phyloP scores from a whole-genome alignment of 2,329 filamentous ascomycete genomes.

The Claviceps humidiphila region DNA sequence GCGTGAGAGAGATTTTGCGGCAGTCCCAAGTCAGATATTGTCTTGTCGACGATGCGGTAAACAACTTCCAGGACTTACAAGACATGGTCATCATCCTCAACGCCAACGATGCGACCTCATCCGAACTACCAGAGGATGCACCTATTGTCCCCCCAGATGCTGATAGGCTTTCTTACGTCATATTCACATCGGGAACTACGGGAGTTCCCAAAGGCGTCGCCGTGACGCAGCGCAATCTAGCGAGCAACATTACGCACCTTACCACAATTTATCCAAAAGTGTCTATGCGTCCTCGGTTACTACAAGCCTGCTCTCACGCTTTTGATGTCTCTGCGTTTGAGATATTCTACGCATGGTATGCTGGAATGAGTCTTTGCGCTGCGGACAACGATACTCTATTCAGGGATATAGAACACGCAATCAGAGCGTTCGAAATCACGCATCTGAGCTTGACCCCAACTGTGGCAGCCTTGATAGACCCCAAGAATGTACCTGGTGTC shows the following conservation, averaged over 20 bases:
- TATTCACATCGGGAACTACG: conserved; percentile 77
- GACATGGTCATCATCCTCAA: conserved; percentile 17
- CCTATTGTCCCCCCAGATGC: conserved; percentile 24
- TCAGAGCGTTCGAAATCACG: conserved; percentile 51
- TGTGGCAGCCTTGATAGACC: conserved; percentile 62
- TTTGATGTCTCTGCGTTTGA: conserved; percentile 87
- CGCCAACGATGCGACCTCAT: conserved; percentile 17
- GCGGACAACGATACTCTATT: conserved; percentile 64
- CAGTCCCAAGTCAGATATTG: conserved; percentile 41
- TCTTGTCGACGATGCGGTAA: conserved; percentile 24
- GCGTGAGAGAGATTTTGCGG: conserved; percentile 46
- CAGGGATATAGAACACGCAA: conserved; percentile 53
- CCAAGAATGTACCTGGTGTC: conserved; percentile 54
- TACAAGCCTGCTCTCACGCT: conserved; percentile 73
- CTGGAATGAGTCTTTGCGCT: conserved; percentile 66
- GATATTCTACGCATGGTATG: conserved; percentile 73
- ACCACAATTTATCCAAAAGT: conserved; percentile 49
- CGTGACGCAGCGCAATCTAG: conserved; percentile 61
- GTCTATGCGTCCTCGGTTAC: conserved; percentile 37
- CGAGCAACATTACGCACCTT: conserved; percentile 61
- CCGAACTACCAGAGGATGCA: conserved; percentile 22
- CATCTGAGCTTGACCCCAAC: conserved; percentile 81
- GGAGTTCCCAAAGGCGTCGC: conserved; percentile 69
- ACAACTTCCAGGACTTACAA: conserved; percentile 6
- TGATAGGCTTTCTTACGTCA: conserved; percentile 54